phyloP scores from a whole-genome alignment of 2,329 filamentous ascomycete genomes.

The Ophiosphaerella narmari region DNA sequence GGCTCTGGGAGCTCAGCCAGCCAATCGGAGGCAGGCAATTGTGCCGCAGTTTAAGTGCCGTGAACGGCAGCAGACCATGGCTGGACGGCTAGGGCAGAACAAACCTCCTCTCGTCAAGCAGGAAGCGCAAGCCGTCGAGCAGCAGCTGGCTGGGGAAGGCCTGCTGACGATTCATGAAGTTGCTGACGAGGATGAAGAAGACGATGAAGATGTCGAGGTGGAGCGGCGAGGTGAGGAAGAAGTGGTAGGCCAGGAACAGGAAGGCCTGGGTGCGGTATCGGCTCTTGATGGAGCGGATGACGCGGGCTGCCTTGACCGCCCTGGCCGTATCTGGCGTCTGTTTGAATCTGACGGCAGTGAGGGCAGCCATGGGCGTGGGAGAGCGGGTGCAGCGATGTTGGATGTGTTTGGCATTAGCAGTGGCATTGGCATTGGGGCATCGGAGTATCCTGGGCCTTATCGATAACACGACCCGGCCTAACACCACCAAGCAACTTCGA shows the following conservation, averaged over 20 bases:
- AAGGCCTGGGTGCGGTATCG: constrained; percentile 39
- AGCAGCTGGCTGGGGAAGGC: constrained; percentile 33
- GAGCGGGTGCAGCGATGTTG: background rate
- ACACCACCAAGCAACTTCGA: too few relatives aligned
- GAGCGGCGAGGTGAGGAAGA: constrained; percentile 37
- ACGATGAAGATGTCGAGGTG: constrained; percentile 41
- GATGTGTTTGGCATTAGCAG: constrained; percentile 5
- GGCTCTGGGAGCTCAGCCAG: constrained; percentile 14
- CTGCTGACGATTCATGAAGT: constrained; percentile 41
- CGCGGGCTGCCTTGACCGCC: constrained; percentile 25
- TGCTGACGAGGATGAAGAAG: constrained; percentile 43
- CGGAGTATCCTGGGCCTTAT: background rate
- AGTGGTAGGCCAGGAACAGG: constrained; percentile 40
- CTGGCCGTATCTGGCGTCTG: constrained; percentile 18
- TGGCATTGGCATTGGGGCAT: constrained; percentile 4
- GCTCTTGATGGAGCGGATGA: constrained; percentile 35
- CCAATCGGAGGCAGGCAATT: constrained; percentile 33
- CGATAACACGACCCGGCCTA: too few relatives aligned
- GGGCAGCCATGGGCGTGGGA: constrained; percentile 15
- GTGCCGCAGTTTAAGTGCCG: constrained; percentile 20
- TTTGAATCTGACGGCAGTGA: constrained; percentile 19
- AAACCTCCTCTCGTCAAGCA: constrained; percentile 34
- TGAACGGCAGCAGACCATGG: background rate
- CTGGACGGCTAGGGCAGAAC: constrained; percentile 17
- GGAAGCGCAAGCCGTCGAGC: constrained; percentile 30